Evolutionary conservation across 176 grass and related monocot species (phyloP), one percentile per base, ranked within the genome.

Genomic region (Panicum miliaceum): DNA sequence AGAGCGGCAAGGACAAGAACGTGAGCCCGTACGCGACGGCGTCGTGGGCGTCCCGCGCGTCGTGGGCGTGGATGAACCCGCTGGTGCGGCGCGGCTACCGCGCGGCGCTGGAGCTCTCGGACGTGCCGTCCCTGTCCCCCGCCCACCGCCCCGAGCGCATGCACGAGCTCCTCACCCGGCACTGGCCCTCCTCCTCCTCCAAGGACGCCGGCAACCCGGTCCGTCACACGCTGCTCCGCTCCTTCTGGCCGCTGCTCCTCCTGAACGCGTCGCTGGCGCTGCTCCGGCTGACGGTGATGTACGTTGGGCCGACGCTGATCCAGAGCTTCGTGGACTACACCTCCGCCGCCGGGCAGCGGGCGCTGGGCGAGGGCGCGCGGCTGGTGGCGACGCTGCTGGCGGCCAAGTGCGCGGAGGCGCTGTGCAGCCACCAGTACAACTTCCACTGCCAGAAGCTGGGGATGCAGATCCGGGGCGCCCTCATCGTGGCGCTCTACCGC

Each of bases 371-470:
- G 7, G 96, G 91, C 0, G 59, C 76, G 18, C 74, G 89, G 76
- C 91, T 99, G 63, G 91, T 93, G 59, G 22, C 42, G 52, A 80
- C 48, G 42, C 85, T 99, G 73, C 88, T 99, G 20, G 91, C 47
- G 26, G 96, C 93, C 3, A 99, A 99, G 87, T 70, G 88, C 4
- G 72, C 68, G 6, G 96, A 99, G 88, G 96, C 91, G 40, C 40
- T 96, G 9, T 76, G 75, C 74, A 94, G 91, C 61, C 96, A 99
- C 85, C 93, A 99, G 84, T 99, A 99, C 86, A 99, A 96, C 88
- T 99, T 99, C 86, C 96, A 99, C 68, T 94, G 91, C 86, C 93
- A 95, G 86, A 99, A 99, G 84, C 85, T 96, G 5, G 96, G 96
- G 34, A 99, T 99, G 96, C 86, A 94, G 75, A 89, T 99, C 76